phyloP scores from a whole-genome alignment of 2,329 filamentous ascomycete species.

The Phaeosphaeria sp. region DNA sequence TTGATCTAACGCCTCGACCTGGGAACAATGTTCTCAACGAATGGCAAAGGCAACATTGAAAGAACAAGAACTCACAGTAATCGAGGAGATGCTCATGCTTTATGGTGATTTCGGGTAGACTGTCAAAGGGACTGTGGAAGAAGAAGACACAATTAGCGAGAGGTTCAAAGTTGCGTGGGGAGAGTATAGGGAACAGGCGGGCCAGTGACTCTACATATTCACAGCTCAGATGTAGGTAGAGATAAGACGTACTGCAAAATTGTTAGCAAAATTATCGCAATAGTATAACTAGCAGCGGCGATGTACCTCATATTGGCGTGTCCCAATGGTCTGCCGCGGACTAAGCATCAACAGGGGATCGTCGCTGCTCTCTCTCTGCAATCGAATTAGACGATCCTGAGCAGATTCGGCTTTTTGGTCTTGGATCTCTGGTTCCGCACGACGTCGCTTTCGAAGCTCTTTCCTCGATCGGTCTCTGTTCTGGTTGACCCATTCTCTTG shows the following conservation, averaged over 20 bases:
- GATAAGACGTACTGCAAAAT: too few relatives aligned
- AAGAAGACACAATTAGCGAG: too few relatives aligned
- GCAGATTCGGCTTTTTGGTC: not conserved
- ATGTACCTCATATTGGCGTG: conserved; percentile 11
- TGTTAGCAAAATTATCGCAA: too few relatives aligned
- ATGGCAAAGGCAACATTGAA: not conserved
- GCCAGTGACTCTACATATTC: too few relatives aligned
- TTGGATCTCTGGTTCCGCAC: conserved; percentile 4
- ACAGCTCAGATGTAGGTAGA: too few relatives aligned
- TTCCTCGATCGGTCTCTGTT: conserved; percentile 19
- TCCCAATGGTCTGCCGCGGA: conserved; percentile 7
- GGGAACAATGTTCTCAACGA: not conserved
- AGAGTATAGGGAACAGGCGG: too few relatives aligned
- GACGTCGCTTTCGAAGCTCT: conserved; percentile 1
- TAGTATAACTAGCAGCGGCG: too few relatives aligned
- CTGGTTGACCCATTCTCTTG: conserved; percentile 33
- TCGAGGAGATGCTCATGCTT: conserved; percentile 33
- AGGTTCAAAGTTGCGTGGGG: too few relatives aligned
- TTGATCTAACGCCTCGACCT: not conserved
- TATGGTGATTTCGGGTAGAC: conserved; percentile 24
- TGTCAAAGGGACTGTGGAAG: conserved; percentile 27
- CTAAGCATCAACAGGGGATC: not conserved
- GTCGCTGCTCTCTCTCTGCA: conserved; percentile 2
- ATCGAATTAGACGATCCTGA: not conserved
- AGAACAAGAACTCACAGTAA: conserved; percentile 19